phyloP scores from a whole-genome alignment of 345 rosid species.

The Acer yangbiense region DNA sequence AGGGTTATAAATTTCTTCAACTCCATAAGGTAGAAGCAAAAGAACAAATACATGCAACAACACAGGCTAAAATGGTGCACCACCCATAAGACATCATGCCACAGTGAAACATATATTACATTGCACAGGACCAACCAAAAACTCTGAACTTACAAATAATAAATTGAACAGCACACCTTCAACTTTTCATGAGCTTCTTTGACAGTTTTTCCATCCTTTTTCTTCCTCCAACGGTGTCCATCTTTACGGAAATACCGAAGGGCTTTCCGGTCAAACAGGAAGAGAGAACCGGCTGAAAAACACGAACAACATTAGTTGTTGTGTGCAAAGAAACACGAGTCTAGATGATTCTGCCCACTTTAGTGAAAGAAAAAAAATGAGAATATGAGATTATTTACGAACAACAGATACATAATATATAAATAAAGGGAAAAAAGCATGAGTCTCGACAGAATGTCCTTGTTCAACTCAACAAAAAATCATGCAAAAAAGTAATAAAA shows the following conservation, averaged over 20 bases:
- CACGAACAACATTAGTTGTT: slow-evolving; percentile 25
- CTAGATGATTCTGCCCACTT: background rate
- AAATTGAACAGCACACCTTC: slow-evolving; percentile 71
- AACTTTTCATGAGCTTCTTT: slow-evolving; percentile 98
- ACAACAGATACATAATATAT: background rate
- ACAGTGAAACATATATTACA: slow-evolving; percentile 12
- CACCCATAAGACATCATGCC: slow-evolving; percentile 3
- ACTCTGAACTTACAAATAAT: slow-evolving; percentile 47
- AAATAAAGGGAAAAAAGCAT: background rate
- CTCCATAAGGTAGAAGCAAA: background rate
- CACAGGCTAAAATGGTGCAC: background rate
- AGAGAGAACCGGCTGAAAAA: slow-evolving; percentile 78
- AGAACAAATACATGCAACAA: background rate
- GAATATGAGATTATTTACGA: too few species aligned
- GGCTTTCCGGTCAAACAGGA: slow-evolving; percentile 82
- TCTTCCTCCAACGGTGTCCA: slow-evolving; percentile 93
- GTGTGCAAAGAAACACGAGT: background rate
- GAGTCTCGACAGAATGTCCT: background rate
- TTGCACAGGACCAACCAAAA: slow-evolving; percentile 26
- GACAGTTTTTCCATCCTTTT: slow-evolving; percentile 92
- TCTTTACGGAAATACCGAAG: slow-evolving; percentile 89
- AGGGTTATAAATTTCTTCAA: background rate
- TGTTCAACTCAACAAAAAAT: background rate
- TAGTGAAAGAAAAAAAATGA: background rate
- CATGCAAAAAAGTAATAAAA: background rate